Evolutionary conservation across 805 yeast genomes (phyloP).

Genomic region (Lachancea sp.): DNA sequence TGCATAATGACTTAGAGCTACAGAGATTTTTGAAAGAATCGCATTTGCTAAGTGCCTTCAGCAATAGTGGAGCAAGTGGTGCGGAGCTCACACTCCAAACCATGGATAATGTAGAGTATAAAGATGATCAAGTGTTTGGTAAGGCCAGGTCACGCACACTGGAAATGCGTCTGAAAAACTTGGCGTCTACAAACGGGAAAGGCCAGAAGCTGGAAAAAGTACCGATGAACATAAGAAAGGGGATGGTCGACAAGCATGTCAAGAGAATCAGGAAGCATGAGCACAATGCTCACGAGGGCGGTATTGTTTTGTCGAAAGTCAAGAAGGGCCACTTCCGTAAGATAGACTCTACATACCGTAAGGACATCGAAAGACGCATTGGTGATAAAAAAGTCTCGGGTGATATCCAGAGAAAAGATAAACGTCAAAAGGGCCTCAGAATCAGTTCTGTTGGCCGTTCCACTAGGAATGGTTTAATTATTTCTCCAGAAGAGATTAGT

Average conservation of each 20-base stretch:
- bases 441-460: slow-evolving; percentile 69
- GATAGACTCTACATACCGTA: slow-evolving; percentile 41
- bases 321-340: slow-evolving; percentile 62
- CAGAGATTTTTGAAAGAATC: slow-evolving; percentile 68
- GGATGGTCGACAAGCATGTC: slow-evolving; percentile 59
- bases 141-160: slow-evolving; percentile 61
- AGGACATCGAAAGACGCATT: slow-evolving; percentile 36
- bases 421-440: slow-evolving; percentile 71
- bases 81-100: slow-evolving; percentile 62
- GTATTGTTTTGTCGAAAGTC: slow-evolving; percentile 72
- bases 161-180: slow-evolving; percentile 46
- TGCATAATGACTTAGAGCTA: slow-evolving; percentile 64
- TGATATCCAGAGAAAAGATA: slow-evolving; percentile 35
- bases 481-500: slow-evolving; percentile 62
- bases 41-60: slow-evolving; percentile 47
- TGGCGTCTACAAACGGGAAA: slow-evolving; percentile 42
- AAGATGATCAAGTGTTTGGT: slow-evolving; percentile 54
- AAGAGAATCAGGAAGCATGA: slow-evolving; percentile 52
- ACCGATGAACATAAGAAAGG: slow-evolving; percentile 86
- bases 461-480: slow-evolving; percentile 71
- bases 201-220: slow-evolving; percentile 54
- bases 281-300: slow-evolving; percentile 80
- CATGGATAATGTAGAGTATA: slow-evolving; percentile 36
- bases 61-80: slow-evolving; percentile 40
- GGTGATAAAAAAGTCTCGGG: slow-evolving; percentile 47